Base-by-base conservation (phyloP, 2,329 filamentous ascomycete species). In the Fusarium azukiicola region DNA sequence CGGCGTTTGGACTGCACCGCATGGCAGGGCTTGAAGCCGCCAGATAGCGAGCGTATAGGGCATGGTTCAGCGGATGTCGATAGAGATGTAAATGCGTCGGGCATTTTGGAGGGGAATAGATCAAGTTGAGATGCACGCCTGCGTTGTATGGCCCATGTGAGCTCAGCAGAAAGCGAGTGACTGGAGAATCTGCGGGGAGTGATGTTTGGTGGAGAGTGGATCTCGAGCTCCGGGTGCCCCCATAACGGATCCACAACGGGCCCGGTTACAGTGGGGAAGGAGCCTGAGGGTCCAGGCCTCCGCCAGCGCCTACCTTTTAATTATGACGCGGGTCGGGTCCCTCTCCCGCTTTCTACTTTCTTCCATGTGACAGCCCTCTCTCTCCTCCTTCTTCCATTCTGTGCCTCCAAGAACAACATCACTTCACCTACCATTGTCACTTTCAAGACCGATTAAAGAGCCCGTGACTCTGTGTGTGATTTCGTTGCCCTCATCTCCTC, bases 351-450 rank as follows among this genome's bases (percentile, higher is more conserved):
- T 80, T 79, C 78, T 69, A 80, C 71, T 64, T 67, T 76, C 71
- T 80, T 76, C 78, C 78, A 80, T 80, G 75, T 80, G 78, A 80
- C 75, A 80, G 64, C 64, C 50, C 67, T 42, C n/a, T 52, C 38
- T 58, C 70, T 27, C 27, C 49, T 52, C 66, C 69, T 52, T 36
- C 68, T 46, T 67, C 38, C 61, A 66, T 67, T 52, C 36, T 44
- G 36, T 73, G 27, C 27, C 27, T 32, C 27, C 27, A 32, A 38
- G 44, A 67, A 67, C 64, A 67, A 49, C 46, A 47, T 23, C 64
- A 23, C 27, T 32, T 67, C 44, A 44, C 27, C 27, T 44, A 38
- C 67, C 27, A 32, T 32, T 32, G 27, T 32, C n/a, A 63, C 61
- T 19, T 63, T 40, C 17, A 66, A 21, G 42, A 46, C 7, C 21